These are phyloP conservation scores for Clavispora carvajalis DNA, from an alignment of 805 yeast species.

Conservation along the genomic window DNA sequence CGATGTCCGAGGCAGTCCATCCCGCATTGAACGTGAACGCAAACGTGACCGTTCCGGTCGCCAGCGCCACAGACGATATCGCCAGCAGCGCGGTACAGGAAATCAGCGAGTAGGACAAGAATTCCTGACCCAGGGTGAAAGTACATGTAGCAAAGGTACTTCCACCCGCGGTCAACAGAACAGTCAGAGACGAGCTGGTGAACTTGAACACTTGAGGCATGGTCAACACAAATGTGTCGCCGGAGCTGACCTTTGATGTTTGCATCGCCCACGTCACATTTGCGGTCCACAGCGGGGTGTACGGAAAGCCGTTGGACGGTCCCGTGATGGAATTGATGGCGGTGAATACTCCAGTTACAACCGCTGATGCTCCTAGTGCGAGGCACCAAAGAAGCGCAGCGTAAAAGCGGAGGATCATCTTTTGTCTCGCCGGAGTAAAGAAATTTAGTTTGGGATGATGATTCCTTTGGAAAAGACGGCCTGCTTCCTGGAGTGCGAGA, in stretches of 20 bases:
- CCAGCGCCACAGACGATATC: slow-evolving; percentile 11
- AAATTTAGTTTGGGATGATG: too few relatives aligned
- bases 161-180: slow-evolving; percentile 7
- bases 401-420: background rate
- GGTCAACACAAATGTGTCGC: slow-evolving; percentile 23
- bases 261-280: slow-evolving; percentile 17
- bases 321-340: slow-evolving; percentile 6
- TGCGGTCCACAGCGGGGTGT: too few relatives aligned
- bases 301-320: too few relatives aligned
- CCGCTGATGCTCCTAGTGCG: background rate
- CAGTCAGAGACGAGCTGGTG: slow-evolving; percentile 7
- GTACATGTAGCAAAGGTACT: slow-evolving; percentile 20
- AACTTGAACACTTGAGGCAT: slow-evolving; percentile 25
- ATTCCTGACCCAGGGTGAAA: slow-evolving; percentile 12
- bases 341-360: slow-evolving; percentile 10
- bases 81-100: slow-evolving; percentile 15
- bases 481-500: too few relatives aligned
- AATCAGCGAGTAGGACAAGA: slow-evolving; percentile 13
- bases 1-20: slow-evolving; percentile 3
- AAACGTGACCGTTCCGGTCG: slow-evolving; percentile 16
- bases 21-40: slow-evolving; percentile 19
- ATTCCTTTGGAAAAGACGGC: too few relatives aligned
- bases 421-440: background rate
- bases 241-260: slow-evolving; percentile 13
- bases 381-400: slow-evolving; percentile 2